Evolutionary conservation across 139 green algal species (phyloP).

Genomic region (Diplosphaera chodatii): DNA sequence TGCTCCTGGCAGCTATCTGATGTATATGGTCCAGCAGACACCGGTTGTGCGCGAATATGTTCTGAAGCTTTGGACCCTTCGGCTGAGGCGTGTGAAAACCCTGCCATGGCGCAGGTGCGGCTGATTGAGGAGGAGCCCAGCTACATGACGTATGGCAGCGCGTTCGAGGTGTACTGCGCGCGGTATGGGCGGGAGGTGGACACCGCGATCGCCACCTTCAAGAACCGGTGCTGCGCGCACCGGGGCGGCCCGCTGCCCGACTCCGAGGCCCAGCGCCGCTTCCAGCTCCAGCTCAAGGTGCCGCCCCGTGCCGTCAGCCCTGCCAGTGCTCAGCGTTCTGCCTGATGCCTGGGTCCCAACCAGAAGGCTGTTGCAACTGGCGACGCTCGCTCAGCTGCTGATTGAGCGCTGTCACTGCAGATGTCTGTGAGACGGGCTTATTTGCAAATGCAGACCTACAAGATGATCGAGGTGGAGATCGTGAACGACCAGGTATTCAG

Average conservation of each 20-base stretch:
- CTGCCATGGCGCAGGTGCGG: constrained; percentile 48
- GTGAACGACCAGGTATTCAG: constrained; percentile 92
- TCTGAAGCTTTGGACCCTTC: too few relatives aligned
- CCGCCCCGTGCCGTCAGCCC: too few relatives aligned
- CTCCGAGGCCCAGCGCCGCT: constrained; percentile 12
- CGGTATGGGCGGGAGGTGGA: constrained; percentile 87
- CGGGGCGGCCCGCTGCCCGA: constrained; percentile 14
- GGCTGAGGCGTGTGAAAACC: too few relatives aligned
- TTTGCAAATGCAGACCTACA: constrained; percentile 53
- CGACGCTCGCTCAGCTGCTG: too few relatives aligned
- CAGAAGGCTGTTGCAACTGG: too few relatives aligned
- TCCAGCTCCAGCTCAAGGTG: neutral
- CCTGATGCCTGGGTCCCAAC: too few relatives aligned
- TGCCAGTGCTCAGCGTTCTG: neutral
- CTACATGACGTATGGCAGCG: constrained; percentile 77
- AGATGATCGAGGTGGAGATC: constrained; percentile 43
- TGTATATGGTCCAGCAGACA: neutral
- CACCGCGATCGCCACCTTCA: constrained; percentile 86
- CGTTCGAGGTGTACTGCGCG: constrained; percentile 90
- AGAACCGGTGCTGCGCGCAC: constrained; percentile 48
- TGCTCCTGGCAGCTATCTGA: too few relatives aligned
- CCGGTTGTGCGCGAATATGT: too few relatives aligned
- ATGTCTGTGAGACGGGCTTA: too few relatives aligned
- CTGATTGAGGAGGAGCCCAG: constrained; percentile 89
- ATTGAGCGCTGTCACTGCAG: too few relatives aligned